phyloP scores from a whole-genome alignment of 2,329 filamentous ascomycete species.

The Lachnellula suecica region DNA sequence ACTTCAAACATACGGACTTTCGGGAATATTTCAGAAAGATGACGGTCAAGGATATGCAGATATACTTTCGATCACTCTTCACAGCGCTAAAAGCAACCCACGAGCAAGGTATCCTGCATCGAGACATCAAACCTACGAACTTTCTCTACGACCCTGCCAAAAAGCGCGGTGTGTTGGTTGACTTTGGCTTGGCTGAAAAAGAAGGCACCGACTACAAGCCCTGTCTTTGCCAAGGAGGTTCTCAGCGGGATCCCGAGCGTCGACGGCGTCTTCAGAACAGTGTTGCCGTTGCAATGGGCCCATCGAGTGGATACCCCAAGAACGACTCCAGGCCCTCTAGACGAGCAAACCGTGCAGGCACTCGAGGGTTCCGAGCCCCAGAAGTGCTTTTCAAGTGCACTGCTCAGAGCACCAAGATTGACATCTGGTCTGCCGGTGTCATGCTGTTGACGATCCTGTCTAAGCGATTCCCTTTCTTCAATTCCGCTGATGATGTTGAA shows the following conservation, averaged over 20 bases:
- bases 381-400: slow-evolving; percentile 98
- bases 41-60: slow-evolving; percentile 78
- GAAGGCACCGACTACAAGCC: slow-evolving; percentile 75
- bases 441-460: slow-evolving; percentile 93
- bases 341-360: slow-evolving; percentile 91
- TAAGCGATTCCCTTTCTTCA: slow-evolving; percentile 95
- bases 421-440: slow-evolving; percentile 97
- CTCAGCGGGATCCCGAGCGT: slow-evolving; percentile 56
- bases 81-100: slow-evolving; percentile 83
- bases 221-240: slow-evolving; percentile 69
- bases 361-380: slow-evolving; percentile 90
- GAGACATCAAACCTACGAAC: slow-evolving; percentile 97
- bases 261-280: slow-evolving; percentile 59
- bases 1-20: slow-evolving; percentile 95
- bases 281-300: slow-evolving; percentile 51
- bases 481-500: slow-evolving; percentile 96
- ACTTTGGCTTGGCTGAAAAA: slow-evolving; percentile 93
- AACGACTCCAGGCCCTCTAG: slow-evolving; percentile 84
- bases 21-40: slow-evolving; percentile 91
- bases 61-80: slow-evolving; percentile 89
- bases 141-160: slow-evolving; percentile 86
- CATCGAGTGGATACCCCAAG: slow-evolving; percentile 76
- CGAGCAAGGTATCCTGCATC: slow-evolving; percentile 79
- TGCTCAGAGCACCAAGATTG: slow-evolving; percentile 88
- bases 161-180: slow-evolving; percentile 87